Percentiles rank a stretch among this genome's conserved stretches.
phyloP scores from a whole-genome alignment of 371 early-diverging fungal species.

The Lichtheimia hyalospora region DNA sequence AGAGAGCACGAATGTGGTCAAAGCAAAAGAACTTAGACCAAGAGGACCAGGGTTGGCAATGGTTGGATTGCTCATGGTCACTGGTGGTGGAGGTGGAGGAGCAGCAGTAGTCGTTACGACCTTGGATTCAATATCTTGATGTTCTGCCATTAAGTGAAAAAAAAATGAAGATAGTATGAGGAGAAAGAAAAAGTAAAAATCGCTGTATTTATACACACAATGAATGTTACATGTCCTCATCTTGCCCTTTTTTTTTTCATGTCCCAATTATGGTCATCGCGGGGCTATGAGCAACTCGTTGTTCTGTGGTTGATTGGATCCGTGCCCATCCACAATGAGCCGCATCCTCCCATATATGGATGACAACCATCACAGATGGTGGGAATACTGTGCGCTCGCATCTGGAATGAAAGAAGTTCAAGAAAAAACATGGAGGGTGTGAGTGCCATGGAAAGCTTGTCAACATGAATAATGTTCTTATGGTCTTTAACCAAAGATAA shows the following conservation, averaged over 20 bases:
- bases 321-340: neutral
- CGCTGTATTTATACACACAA: conserved; percentile 9
- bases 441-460: too few species aligned
- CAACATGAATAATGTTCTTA: too few species aligned
- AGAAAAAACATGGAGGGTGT: neutral
- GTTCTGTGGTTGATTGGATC: neutral
- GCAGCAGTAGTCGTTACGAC: neutral
- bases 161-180: neutral
- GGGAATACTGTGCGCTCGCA: too few species aligned
- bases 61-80: conserved; percentile 15
- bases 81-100: conserved; percentile 5
- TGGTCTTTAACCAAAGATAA: too few species aligned
- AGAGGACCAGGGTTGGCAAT: conserved; percentile 76
- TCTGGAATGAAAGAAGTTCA: neutral
- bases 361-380: neutral
- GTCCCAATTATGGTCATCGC: neutral
- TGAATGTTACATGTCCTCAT: neutral
- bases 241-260: neutral
- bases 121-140: conserved; percentile 14
- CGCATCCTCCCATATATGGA: conserved; percentile 1
- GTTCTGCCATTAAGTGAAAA: neutral
- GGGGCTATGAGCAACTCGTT: neutral
- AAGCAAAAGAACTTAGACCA: conserved; percentile 73
- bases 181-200: neutral
- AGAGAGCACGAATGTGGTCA: conserved; percentile 78